phyloP scores from a whole-genome alignment of 2,329 filamentous ascomycete genomes.

The Pyrenophora seminiperda region DNA sequence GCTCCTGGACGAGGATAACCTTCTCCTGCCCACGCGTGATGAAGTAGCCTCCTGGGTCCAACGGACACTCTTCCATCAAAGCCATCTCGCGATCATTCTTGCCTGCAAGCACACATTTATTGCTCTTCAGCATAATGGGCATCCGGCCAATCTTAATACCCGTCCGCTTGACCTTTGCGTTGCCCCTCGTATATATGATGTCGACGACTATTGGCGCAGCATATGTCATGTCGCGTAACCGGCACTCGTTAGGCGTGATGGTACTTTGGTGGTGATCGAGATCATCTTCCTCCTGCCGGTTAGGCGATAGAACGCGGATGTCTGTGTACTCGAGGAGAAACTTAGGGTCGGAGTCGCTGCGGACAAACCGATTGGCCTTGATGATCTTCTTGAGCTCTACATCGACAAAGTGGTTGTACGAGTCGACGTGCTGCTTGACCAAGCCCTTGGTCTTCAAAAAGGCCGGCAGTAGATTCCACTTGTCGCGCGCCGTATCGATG shows the following conservation, averaged over 20 bases:
- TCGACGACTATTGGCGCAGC: conserved; percentile 92
- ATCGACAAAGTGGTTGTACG: conserved; percentile 98
- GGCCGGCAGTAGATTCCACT: conserved; percentile 96
- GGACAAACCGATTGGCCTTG: conserved; percentile 83
- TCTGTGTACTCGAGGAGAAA: conserved; percentile 93
- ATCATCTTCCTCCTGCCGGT: conserved; percentile 76
- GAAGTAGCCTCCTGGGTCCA: conserved; percentile 97
- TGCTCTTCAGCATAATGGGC: conserved; percentile 96
- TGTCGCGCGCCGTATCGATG: conserved; percentile 77
- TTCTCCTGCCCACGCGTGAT: conserved; percentile 98
- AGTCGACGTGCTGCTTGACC: conserved; percentile 97
- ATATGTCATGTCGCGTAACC: conserved; percentile 96
- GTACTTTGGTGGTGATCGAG: conserved; percentile 55
- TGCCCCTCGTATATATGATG: conserved; percentile 85
- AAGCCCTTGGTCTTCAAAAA: conserved; percentile 97
- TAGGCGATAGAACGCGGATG: conserved; percentile 83
- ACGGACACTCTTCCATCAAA: conserved; percentile 88
- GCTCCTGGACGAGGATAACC: conserved; percentile 97
- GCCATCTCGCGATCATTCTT: conserved; percentile 90
- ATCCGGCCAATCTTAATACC: conserved; percentile 83
- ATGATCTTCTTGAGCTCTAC: conserved; percentile 97
- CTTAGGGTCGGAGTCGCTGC: conserved; percentile 88
- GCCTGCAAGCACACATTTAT: conserved; percentile 83
- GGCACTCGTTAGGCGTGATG: conserved; percentile 93
- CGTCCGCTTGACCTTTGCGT: conserved; percentile 73